Evolutionary conservation across 2,329 filamentous ascomycete genomes (phyloP), one percentile per base, ranked within the genome.

Genomic region (Aspergillus eucalypticola): DNA sequence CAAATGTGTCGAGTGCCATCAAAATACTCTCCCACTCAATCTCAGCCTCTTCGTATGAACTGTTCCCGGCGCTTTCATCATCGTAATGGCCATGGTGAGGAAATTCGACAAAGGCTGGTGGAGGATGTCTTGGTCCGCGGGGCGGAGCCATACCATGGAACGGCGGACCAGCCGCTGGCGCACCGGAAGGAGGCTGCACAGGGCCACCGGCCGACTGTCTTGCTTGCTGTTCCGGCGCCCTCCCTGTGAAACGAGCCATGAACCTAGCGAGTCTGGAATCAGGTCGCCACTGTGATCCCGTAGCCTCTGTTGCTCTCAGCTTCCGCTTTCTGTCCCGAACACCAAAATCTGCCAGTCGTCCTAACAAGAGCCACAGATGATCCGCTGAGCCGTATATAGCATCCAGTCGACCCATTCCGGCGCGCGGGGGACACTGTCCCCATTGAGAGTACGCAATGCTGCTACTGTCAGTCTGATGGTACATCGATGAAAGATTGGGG

Each of bases 341-440:
- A 2, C 89, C 84, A 73, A 96, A 98, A 66, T 90, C 87, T 56
- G 89, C 86, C 13, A 96, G 81, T 2, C 95, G 88, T 8, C 88
- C 92, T 23, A 97, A 83, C 1, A 98, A 79, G 3, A 98, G 83
- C 48, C 96, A 84, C 4, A 97, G 78, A 73, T 97, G 92, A 72
- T 99, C 95, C 66, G 91, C 92, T 0, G 92, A 92, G 41, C 92
- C 95, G 69, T 94, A 96, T 23, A 94, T 85, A 8, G 91, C 90
- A 69, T 93, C 89, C 4, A 89, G 79, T 62, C 85, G 88, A 17
- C 91, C 92, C 46, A 96, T 82, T 0, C 90, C 89, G 8, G 90
- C 90, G 70, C 95, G 84, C 3, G 95, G 95, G 41, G 91, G 91
- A 70, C 92, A 96, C 69, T 94, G 89, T n/a, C 87, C 87, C 91